A percentile compares a stretch with the other conserved stretches of the same genome.
These are phyloP conservation scores for Ottelia alismoides DNA, from an alignment of 106 monocot genomes.

Conservation along the genomic window DNA sequence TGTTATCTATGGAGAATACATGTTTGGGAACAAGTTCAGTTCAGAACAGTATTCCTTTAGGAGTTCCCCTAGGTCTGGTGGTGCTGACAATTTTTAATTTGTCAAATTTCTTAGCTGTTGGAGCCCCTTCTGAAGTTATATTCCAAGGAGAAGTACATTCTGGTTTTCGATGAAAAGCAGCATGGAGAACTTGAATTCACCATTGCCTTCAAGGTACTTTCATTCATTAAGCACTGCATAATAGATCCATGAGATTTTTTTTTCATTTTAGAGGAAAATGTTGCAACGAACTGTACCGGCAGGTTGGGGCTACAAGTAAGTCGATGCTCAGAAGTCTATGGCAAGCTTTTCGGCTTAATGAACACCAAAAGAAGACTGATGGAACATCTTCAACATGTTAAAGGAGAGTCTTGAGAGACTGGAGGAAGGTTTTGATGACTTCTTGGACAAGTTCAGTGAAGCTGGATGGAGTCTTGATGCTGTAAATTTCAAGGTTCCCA, in stretches of 20 bases:
- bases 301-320: slow-evolving; percentile 26
- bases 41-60: too few relatives aligned
- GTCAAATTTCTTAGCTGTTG: too few relatives aligned
- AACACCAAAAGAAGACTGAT: slow-evolving; percentile 8
- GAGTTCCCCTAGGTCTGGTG: too few relatives aligned
- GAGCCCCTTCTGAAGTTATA: slow-evolving; percentile 27
- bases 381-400: slow-evolving; percentile 15
- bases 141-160: slow-evolving; percentile 21
- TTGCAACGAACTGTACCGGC: not conserved
- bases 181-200: slow-evolving; percentile 8
- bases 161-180: slow-evolving; percentile 4
- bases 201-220: slow-evolving; percentile 65
- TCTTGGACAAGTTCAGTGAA: slow-evolving; percentile 38
- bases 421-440: slow-evolving; percentile 45
- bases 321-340: slow-evolving; percentile 73
- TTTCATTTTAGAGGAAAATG: not conserved
- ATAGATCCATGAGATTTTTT: not conserved
- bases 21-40: too few relatives aligned
- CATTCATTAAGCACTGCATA: not conserved
- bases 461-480: slow-evolving; percentile 57
- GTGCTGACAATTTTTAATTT: too few relatives aligned
- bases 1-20: too few relatives aligned
- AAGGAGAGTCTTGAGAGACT: slow-evolving; percentile 44
- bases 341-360: slow-evolving; percentile 75
- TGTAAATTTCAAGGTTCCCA: slow-evolving; percentile 26